Conservation (phyloP, 139 green algal species). For the Astrephomene gubernaculifera region DNA sequence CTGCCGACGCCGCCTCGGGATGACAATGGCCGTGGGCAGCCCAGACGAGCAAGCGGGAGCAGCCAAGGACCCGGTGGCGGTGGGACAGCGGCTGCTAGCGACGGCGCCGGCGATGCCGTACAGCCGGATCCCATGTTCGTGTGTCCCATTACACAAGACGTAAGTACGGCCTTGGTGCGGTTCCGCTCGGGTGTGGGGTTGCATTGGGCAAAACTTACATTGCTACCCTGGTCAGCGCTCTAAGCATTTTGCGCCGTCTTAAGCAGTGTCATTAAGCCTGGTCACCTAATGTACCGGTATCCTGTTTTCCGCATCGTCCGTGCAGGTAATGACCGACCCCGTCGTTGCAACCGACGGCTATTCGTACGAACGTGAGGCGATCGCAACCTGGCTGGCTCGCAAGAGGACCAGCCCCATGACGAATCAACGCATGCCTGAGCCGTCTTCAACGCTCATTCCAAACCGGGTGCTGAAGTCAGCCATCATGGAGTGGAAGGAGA, state of each 20-base stretch:
- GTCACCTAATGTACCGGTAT: neutral
- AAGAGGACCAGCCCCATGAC: constrained; percentile 46
- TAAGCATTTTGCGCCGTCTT: neutral
- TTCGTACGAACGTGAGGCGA: constrained; percentile 40
- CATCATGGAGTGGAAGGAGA: constrained; percentile 49
- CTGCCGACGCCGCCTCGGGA: too few relatives aligned
- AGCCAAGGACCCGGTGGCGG: too few relatives aligned
- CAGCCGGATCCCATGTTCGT: constrained; percentile 48
- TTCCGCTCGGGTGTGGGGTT: neutral
- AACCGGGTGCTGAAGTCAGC: constrained; percentile 46
- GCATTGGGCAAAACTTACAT: neutral
- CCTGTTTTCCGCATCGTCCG: constrained; percentile 43
- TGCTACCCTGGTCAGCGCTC: too few relatives aligned
- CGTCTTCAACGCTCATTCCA: constrained; percentile 24
- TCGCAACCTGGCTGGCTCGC: constrained; percentile 29
- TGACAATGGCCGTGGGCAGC: too few relatives aligned
- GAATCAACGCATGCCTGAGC: constrained; percentile 30
- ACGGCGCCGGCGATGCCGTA: neutral
- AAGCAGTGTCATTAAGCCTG: neutral
- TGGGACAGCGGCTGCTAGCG: neutral
- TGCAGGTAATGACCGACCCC: constrained; percentile 50
- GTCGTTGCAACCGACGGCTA: constrained; percentile 50
- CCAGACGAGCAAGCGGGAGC: too few relatives aligned
- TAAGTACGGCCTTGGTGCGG: constrained; percentile 2
- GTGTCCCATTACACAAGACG: constrained; percentile 64